Evolutionary conservation across 176 grass and related monocot species (phyloP).

Genomic region (Triticum dicoccoides): DNA sequence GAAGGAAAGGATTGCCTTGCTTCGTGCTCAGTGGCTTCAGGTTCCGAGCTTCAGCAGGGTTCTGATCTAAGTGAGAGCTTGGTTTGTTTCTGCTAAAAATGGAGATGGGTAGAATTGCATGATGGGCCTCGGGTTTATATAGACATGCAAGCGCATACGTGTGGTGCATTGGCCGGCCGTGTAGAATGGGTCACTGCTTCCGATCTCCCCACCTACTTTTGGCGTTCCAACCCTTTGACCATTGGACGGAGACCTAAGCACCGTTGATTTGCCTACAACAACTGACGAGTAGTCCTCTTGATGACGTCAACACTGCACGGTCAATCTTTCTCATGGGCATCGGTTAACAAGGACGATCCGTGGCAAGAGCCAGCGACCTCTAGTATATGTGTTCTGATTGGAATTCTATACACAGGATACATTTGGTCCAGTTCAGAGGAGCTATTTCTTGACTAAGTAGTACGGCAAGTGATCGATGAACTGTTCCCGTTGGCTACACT

Average conservation of each 20-base stretch:
- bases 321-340: not conserved
- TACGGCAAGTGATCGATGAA: not conserved
- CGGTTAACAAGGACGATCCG: not conserved
- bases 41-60: not conserved
- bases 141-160: not conserved
- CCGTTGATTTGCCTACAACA: slow-evolving; percentile 2
- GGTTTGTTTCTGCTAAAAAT: not conserved
- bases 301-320: not conserved
- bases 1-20: not conserved
- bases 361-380: not conserved
- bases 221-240: slow-evolving; percentile 32
- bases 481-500: not conserved
- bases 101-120: not conserved
- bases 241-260: slow-evolving; percentile 5
- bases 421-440: not conserved
- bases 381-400: not conserved
- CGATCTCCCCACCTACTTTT: not conserved
- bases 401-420: not conserved
- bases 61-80: too few species aligned
- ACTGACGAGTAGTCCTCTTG: not conserved
- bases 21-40: not conserved
- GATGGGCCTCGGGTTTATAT: not conserved
- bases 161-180: not conserved
- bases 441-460: slow-evolving; percentile 7
- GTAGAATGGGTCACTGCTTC: slow-evolving; percentile 33